Percentiles rank a stretch among this genome's conserved stretches.
Conservation (phyloP, 1,139 yeast species). For the Candida sanyaensis region DNA sequence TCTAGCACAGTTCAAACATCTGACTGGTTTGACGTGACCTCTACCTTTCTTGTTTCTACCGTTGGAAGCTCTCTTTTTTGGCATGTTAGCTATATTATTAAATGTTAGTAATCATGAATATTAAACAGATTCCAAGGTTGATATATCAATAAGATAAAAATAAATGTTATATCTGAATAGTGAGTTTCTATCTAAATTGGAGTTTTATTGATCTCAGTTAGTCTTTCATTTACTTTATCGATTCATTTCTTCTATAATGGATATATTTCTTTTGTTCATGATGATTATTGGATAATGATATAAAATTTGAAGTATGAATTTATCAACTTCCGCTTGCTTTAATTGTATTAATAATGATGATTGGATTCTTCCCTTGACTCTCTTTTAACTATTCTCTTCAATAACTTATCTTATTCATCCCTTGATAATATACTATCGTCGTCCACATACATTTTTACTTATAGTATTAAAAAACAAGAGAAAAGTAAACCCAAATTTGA, state of each 20-base stretch:
- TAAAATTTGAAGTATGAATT: too few relatives aligned
- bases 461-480: conserved; percentile 10
- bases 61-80: conserved; percentile 99
- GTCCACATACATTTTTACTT: conserved; percentile 12
- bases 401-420: background rate
- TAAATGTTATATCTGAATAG: too few relatives aligned
- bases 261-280: too few relatives aligned
- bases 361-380: background rate
- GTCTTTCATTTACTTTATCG: too few relatives aligned
- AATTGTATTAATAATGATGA: background rate
- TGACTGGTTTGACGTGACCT: conserved; percentile 99
- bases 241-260: too few relatives aligned
- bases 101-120: conserved; percentile 23
- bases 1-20: conserved; percentile 99
- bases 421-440: conserved; percentile 2
- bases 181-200: too few relatives aligned
- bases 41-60: conserved; percentile 99
- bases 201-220: too few relatives aligned
- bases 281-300: too few relatives aligned
- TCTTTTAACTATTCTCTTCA: background rate
- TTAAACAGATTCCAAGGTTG: background rate
- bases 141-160: background rate
- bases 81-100: conserved; percentile 58
- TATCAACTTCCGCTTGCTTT: background rate
- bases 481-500: conserved; percentile 9